Evolutionary conservation across 2,329 filamentous ascomycete species (phyloP).

Genomic region (Daldinia sp.): DNA sequence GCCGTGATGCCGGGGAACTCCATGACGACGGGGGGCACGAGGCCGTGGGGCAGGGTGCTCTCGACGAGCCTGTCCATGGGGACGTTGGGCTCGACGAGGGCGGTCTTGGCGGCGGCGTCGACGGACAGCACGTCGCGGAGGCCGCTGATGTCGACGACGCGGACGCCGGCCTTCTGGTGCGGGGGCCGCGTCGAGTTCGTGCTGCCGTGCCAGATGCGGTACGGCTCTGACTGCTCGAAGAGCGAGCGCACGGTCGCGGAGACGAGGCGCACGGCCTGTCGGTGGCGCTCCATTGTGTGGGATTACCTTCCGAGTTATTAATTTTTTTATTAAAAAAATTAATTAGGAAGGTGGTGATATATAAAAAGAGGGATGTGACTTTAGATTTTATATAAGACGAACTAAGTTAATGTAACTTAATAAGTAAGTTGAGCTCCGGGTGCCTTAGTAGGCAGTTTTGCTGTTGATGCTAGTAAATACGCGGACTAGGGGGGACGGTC

Average conservation of each 20-base stretch:
- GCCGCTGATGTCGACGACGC: constrained; percentile 73
- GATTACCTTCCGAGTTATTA: neutral
- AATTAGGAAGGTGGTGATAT: neutral
- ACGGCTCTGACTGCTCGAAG: constrained; percentile 66
- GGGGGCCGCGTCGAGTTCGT: constrained; percentile 78
- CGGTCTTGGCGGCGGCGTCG: constrained; percentile 65
- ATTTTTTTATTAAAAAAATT: neutral
- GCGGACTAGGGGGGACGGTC: neutral
- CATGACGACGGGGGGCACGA: constrained; percentile 79
- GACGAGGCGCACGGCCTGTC: constrained; percentile 61
- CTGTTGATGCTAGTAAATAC: neutral
- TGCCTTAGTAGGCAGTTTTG: no score
- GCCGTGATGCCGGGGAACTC: constrained; percentile 82
- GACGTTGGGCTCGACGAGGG: constrained; percentile 80
- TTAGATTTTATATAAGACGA: no score
- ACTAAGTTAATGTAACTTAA: no score
- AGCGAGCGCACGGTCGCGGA: constrained; percentile 61
- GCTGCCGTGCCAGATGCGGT: constrained; percentile 81
- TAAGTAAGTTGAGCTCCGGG: no score
- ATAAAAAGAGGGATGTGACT: neutral
- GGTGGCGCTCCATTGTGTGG: constrained; percentile 63
- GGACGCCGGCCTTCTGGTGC: constrained; percentile 54
- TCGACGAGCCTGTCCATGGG: constrained; percentile 79
- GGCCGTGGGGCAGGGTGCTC: constrained; percentile 71
- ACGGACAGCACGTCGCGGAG: constrained; percentile 74